A percentile compares a stretch with the other conserved stretches of the same genome.
Evolutionary conservation across 2,329 filamentous ascomycete species (phyloP).

Genomic region (Exophiala phaeomuriformis): DNA sequence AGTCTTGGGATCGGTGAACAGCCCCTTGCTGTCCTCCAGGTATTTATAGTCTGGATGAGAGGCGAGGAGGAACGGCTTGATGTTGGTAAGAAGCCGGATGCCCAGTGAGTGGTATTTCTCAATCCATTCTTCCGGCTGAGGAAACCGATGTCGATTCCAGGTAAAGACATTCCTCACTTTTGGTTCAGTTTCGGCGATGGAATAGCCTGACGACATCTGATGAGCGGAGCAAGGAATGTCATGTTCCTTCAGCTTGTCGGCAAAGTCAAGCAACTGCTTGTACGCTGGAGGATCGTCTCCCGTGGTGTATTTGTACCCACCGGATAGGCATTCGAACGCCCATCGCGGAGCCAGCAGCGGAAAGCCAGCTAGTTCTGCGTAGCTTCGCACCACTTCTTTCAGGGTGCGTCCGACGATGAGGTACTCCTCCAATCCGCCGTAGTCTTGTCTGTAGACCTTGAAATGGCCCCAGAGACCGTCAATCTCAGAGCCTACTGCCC

Average conservation of each 20-base stretch:
- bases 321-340: slow-evolving; percentile 66
- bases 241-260: slow-evolving; percentile 53
- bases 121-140: slow-evolving; percentile 58
- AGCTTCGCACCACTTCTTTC: slow-evolving; percentile 57
- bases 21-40: slow-evolving; percentile 51
- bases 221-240: slow-evolving; percentile 65
- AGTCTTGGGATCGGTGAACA: slow-evolving; percentile 57
- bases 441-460: slow-evolving; percentile 66
- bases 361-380: slow-evolving; percentile 61
- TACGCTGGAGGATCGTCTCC: slow-evolving; percentile 49
- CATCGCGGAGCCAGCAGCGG: slow-evolving; percentile 62
- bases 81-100: slow-evolving; percentile 62
- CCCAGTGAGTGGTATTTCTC: slow-evolving; percentile 55
- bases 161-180: slow-evolving; percentile 65
- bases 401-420: slow-evolving; percentile 59
- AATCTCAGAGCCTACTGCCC: slow-evolving; percentile 63
- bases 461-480: slow-evolving; percentile 69
- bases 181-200: slow-evolving; percentile 57
- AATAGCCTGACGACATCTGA: slow-evolving; percentile 67
- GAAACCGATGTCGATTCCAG: slow-evolving; percentile 65
- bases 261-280: slow-evolving; percentile 55
- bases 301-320: slow-evolving; percentile 57
- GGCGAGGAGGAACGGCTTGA: slow-evolving; percentile 64
- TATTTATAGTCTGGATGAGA: slow-evolving; percentile 61
- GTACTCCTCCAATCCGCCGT: slow-evolving; percentile 66